Conservation (phyloP, 768 basidiomycete species). For the Solioccasus polychromus region DNA sequence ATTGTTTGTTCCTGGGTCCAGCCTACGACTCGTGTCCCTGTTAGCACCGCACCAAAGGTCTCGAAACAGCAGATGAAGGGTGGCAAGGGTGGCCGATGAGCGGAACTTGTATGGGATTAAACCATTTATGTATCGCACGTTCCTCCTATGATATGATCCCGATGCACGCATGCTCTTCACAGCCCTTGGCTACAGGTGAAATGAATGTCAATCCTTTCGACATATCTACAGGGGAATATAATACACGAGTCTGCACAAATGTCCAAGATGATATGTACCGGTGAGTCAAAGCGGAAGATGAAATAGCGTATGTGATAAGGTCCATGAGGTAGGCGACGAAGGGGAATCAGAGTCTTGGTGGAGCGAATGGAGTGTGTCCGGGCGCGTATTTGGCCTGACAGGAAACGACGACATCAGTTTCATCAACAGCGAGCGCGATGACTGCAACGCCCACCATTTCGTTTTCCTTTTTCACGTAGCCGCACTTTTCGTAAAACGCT, state of each 20-base stretch:
- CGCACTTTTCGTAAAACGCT: slow-evolving; percentile 99
- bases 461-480: slow-evolving; percentile 84
- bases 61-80: slow-evolving; percentile 98
- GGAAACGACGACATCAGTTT: slow-evolving; percentile 6
- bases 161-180: slow-evolving; percentile 12
- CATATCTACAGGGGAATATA: slow-evolving; percentile 7
- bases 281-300: slow-evolving; percentile 4
- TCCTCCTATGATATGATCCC: slow-evolving; percentile 16
- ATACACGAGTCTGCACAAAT: slow-evolving; percentile 14
- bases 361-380: slow-evolving; percentile 26
- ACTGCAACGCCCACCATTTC: slow-evolving; percentile 68
- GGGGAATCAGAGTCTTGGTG: slow-evolving; percentile 19
- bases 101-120: slow-evolving; percentile 3
- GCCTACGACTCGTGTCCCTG: slow-evolving; percentile 52
- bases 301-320: slow-evolving; percentile 6
- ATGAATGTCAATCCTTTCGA: not conserved
- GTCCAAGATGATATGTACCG: slow-evolving; percentile 13
- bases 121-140: slow-evolving; percentile 25
- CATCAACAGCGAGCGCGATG: not conserved
- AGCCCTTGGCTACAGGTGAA: slow-evolving; percentile 2
- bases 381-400: slow-evolving; percentile 63
- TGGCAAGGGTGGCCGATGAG: slow-evolving; percentile 72
- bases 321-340: slow-evolving; percentile 7
- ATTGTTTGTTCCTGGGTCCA: slow-evolving; percentile 24
- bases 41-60: slow-evolving; percentile 70